Conservation (phyloP, 495 filamentous ascomycete species). For the Aspergillus kassunensis region DNA sequence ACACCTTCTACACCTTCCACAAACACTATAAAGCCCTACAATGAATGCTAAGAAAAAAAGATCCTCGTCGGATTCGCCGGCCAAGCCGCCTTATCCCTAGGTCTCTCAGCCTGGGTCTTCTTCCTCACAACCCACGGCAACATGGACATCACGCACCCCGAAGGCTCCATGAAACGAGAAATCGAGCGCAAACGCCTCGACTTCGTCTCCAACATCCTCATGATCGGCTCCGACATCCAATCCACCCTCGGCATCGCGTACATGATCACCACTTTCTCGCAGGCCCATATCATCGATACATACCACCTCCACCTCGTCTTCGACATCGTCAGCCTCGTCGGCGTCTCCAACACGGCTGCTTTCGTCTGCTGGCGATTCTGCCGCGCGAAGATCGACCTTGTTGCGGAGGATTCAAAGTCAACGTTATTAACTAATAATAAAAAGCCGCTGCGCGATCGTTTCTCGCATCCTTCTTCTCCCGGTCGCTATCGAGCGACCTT, state of each 20-base stretch:
- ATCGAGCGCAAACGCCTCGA: constrained; percentile 30
- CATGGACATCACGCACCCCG: constrained; percentile 22
- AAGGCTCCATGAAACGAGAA: constrained; percentile 23
- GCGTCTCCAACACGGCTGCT: constrained; percentile 33
- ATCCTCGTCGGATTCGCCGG: constrained; percentile 30
- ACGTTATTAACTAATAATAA: too few relatives aligned
- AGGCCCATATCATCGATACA: constrained; percentile 21
- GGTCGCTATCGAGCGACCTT: constrained; percentile 28
- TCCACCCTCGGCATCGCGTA: constrained; percentile 19
- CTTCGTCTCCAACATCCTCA: constrained; percentile 30
- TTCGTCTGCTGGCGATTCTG: constrained; percentile 31
- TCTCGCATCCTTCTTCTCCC: not conserved
- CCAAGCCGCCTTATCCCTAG: constrained; percentile 26
- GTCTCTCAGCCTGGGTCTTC: constrained; percentile 36
- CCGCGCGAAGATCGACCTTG: constrained; percentile 14
- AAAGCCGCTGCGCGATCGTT: not conserved
- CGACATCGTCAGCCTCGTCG: constrained; percentile 35
- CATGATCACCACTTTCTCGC: constrained; percentile 26
- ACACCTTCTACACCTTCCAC: not conserved
- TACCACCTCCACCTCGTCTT: constrained; percentile 35
- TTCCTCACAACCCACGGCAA: constrained; percentile 41
- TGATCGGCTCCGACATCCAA: constrained; percentile 35
- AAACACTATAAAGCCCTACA: too few relatives aligned
- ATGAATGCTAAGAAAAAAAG: constrained; percentile 20
- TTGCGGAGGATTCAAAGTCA: too few relatives aligned